These are phyloP conservation scores for Stephanodiscus minutulus DNA, from an alignment of 108 stramenopile species.

Conservation along the genomic window DNA sequence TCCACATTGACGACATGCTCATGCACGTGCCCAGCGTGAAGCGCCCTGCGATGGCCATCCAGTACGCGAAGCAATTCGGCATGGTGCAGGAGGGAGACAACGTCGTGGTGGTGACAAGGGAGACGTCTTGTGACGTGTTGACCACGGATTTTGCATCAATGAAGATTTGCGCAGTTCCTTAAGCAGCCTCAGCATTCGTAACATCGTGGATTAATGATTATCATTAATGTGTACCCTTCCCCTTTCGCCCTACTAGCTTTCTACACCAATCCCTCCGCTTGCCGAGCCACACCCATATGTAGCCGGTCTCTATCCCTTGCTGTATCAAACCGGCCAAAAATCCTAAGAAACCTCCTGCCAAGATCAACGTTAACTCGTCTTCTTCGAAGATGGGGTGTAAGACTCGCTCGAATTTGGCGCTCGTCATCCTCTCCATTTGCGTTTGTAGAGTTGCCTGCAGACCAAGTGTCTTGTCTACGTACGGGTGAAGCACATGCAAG, in stretches of 20 bases:
- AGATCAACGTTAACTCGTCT: constrained; percentile 94
- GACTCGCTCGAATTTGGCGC: constrained; percentile 90
- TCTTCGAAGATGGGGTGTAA: constrained; percentile 96
- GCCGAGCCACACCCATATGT: constrained; percentile 2
- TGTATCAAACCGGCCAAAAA: constrained; percentile 88
- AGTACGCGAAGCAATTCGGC: constrained; percentile 69
- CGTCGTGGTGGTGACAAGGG: constrained; percentile 60
- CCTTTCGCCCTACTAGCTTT: constrained; percentile 7
- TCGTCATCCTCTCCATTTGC: constrained; percentile 87
- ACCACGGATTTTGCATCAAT: constrained; percentile 54
- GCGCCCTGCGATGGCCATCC: constrained; percentile 56
- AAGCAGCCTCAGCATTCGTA: background rate
- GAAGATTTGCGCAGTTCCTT: constrained; percentile 65
- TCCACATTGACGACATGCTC: constrained; percentile 58
- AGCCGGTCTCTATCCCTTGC: constrained; percentile 83
- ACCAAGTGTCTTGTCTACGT: constrained; percentile 81
- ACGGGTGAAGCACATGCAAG: constrained; percentile 71
- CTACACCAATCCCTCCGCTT: constrained; percentile 5
- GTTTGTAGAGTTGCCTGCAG: constrained; percentile 78
- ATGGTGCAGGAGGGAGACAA: constrained; percentile 70
- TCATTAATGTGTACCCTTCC: background rate
- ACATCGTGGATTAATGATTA: background rate
- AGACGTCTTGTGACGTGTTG: constrained; percentile 42
- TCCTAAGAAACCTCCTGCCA: constrained; percentile 92
- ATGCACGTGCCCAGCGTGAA: constrained; percentile 33